Percentiles rank a stretch among this genome's conserved stretches.
Evolutionary conservation across 1,139 yeast genomes (phyloP).

Genomic region (Candida freyschussii): DNA sequence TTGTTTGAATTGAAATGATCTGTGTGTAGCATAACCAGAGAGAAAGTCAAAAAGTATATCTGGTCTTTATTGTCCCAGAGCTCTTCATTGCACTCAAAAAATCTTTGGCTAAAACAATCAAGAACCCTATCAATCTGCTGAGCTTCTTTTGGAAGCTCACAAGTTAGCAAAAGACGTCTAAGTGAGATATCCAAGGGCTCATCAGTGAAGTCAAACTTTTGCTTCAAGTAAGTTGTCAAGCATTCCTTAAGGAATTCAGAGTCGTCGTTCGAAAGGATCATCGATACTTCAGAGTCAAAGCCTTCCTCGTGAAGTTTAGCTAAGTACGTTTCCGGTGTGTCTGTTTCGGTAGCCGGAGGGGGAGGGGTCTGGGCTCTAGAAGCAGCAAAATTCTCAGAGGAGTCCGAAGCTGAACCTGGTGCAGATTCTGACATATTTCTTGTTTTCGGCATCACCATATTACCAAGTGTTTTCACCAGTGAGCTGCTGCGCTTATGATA

Average conservation of each 20-base stretch:
- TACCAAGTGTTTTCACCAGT: slow-evolving; percentile 32
- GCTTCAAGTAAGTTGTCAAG: slow-evolving; percentile 33
- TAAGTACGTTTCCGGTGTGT: slow-evolving; percentile 34
- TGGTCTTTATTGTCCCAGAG: slow-evolving; percentile 40
- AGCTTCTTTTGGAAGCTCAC: slow-evolving; percentile 59
- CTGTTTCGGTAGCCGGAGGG: slow-evolving; percentile 32
- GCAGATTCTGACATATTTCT: slow-evolving; percentile 9
- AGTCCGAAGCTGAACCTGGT: slow-evolving; percentile 3
- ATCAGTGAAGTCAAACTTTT: slow-evolving; percentile 41
- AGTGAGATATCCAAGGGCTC: slow-evolving; percentile 61
- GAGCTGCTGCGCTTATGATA: slow-evolving; percentile 31
- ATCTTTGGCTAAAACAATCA: slow-evolving; percentile 48
- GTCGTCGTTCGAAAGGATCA: slow-evolving; percentile 34
- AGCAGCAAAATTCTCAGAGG: slow-evolving; percentile 4
- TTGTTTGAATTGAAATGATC: slow-evolving; percentile 63
- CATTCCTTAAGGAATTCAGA: slow-evolving; percentile 34
- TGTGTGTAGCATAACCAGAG: slow-evolving; percentile 63
- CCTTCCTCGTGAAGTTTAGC: slow-evolving; percentile 28
- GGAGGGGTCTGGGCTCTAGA: slow-evolving; percentile 20
- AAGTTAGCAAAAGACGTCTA: slow-evolving; percentile 49
- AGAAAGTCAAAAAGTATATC: slow-evolving; percentile 53
- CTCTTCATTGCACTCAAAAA: slow-evolving; percentile 26
- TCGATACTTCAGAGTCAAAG: slow-evolving; percentile 35
- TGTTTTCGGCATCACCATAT: slow-evolving; percentile 30
- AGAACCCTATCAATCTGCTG: slow-evolving; percentile 68